Evolutionary conservation across 805 yeast species (phyloP).

Genomic region (Metschnikowia proteae): DNA sequence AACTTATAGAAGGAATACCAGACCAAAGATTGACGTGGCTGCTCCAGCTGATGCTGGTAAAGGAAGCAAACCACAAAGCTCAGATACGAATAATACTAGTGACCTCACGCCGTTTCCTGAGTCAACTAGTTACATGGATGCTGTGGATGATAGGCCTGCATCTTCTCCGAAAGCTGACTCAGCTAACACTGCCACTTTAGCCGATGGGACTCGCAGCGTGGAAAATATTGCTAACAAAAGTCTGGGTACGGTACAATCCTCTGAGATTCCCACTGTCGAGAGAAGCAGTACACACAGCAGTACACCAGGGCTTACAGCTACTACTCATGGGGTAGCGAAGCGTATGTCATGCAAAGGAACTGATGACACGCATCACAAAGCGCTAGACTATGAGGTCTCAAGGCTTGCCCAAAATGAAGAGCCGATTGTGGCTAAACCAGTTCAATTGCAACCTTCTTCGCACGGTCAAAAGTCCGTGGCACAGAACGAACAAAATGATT

Average conservation of each 20-base stretch:
- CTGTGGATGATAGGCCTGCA: not conserved
- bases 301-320: not conserved
- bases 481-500: not conserved
- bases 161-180: not conserved
- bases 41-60: not conserved
- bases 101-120: slow-evolving; percentile 3
- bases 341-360: not conserved
- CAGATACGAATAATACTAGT: not conserved
- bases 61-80: not conserved
- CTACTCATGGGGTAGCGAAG: not conserved
- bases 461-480: not conserved
- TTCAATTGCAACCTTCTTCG: not conserved
- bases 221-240: not conserved
- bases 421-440: not conserved
- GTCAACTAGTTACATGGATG: not conserved
- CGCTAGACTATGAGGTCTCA: not conserved
- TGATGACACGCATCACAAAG: not conserved
- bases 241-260: not conserved
- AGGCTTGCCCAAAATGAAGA: not conserved
- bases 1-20: not conserved
- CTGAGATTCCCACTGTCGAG: not conserved
- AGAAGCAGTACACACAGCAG: not conserved
- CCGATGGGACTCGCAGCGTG: not conserved
- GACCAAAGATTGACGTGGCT: not conserved
- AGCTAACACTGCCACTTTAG: not conserved